Conservation (phyloP, 2,329 filamentous ascomycete species). For the Aspergillus sp. region DNA sequence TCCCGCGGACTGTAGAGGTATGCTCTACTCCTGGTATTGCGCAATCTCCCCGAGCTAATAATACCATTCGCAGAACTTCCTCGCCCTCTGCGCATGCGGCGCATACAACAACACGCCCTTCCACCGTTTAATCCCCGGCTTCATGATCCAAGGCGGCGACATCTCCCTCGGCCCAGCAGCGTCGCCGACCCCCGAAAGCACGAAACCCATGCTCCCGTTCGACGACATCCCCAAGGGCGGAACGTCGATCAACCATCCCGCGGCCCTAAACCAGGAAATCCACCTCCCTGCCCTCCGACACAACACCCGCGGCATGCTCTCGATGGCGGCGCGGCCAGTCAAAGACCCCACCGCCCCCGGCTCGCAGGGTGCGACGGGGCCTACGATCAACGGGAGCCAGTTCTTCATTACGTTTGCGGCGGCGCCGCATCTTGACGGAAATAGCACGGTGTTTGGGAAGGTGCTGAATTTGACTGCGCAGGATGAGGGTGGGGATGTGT, state of each 20-base stretch:
- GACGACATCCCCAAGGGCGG: slow-evolving; percentile 54
- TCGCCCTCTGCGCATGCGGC: slow-evolving; percentile 62
- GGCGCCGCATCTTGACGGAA: slow-evolving; percentile 63
- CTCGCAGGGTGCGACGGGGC: slow-evolving; percentile 39
- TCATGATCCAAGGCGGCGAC: slow-evolving; percentile 64
- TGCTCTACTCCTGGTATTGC: slow-evolving; percentile 15
- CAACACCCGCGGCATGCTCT: slow-evolving; percentile 57
- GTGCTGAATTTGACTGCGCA: slow-evolving; percentile 48
- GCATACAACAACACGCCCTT: slow-evolving; percentile 63
- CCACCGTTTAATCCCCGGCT: slow-evolving; percentile 61
- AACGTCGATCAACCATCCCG: slow-evolving; percentile 53
- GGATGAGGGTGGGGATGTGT: slow-evolving; percentile 46
- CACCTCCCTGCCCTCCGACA: slow-evolving; percentile 56
- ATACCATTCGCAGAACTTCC: slow-evolving; percentile 56
- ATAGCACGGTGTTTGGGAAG: slow-evolving; percentile 66
- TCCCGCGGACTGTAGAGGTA: slow-evolving; percentile 87
- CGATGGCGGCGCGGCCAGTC: slow-evolving; percentile 57
- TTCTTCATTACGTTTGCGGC: slow-evolving; percentile 64
- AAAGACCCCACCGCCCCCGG: slow-evolving; percentile 47
- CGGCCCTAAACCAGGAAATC: slow-evolving; percentile 62
- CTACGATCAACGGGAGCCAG: slow-evolving; percentile 55
- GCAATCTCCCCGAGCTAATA: neutral
- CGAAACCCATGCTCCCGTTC: slow-evolving; percentile 42
- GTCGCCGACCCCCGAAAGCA: slow-evolving; percentile 36
- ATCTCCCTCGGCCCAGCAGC: slow-evolving; percentile 47